Conservation (phyloP, 1,284 basidiomycete genomes). For the Sporisorium scitamineum region DNA sequence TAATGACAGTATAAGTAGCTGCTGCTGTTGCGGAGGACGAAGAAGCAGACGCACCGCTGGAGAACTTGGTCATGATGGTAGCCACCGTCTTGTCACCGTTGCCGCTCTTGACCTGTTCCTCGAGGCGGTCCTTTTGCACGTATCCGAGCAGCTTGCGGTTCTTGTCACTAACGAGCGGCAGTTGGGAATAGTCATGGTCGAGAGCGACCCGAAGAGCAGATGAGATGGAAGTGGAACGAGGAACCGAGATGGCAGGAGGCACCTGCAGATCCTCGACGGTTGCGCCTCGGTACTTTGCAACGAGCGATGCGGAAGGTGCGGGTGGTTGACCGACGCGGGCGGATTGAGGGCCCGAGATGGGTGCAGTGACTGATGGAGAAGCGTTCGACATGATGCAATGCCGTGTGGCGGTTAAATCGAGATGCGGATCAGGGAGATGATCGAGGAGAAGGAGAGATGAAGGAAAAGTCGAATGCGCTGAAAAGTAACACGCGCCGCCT, state of each 20-base stretch:
- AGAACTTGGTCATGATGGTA: conserved; percentile 58
- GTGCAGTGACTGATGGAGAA: conserved; percentile 45
- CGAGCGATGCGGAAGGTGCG: conserved; percentile 46
- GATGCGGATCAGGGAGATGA: not conserved
- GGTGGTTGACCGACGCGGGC: conserved; percentile 48
- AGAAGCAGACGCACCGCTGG: conserved; percentile 26
- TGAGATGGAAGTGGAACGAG: conserved; percentile 41
- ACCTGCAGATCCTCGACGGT: conserved; percentile 64
- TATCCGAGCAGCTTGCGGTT: conserved; percentile 61
- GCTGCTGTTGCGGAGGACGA: conserved; percentile 23
- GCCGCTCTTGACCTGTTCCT: conserved; percentile 44
- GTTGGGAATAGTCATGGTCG: conserved; percentile 65
- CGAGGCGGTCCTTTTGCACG: conserved; percentile 59
- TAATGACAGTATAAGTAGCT: conserved; percentile 60
- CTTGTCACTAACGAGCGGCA: conserved; percentile 58
- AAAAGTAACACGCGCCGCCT: conserved; percentile 19
- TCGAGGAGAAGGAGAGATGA: not conserved
- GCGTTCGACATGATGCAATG: conserved; percentile 31
- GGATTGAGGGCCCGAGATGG: conserved; percentile 57
- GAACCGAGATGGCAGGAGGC: conserved; percentile 61
- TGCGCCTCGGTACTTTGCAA: conserved; percentile 60
- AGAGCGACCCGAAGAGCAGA: conserved; percentile 56
- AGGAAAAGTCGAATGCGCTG: not conserved
- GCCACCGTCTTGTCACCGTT: conserved; percentile 43
- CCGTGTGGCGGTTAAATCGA: not conserved